Base-by-base conservation (phyloP, 2,329 filamentous ascomycete species). In the Microdochium bolleyi region DNA sequence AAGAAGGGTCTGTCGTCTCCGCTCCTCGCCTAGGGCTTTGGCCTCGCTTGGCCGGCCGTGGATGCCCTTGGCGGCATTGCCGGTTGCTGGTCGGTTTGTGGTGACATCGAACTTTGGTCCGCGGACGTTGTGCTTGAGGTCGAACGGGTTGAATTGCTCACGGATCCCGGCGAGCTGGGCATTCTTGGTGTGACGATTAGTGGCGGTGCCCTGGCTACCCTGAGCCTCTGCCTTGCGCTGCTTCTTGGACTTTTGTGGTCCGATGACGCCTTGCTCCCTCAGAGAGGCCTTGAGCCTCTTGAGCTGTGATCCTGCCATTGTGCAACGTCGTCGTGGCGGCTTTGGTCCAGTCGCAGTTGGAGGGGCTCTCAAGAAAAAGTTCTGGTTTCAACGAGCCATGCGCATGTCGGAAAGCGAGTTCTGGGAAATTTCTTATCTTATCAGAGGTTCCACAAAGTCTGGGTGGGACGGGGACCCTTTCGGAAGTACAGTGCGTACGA, bases 81-180 rank as follows among this genome's bases (percentile, higher is more conserved):
- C 73, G 27, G 70, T 71, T 13, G 73, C 70, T 5, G 80, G 76
- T 54, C 81, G 80, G 57, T 81, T 82, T 51, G 79, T 92, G 0
- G 88, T 91, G 48, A 92, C 86, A 46, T 92, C 85, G 58, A 95
- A 95, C 64, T 97, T 97, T 53, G 84, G 84, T 0, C 85, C 88
- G 55, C 87, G 80, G 1, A 85, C 78, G 41, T 87, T 84, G 54
- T 88, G 83, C 70, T 95, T 95, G 67, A 96, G 82, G 66, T 99
- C 94, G 70, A 99, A 99, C 0, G 94, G 94, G 68, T 99, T 99
- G 80, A 97, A 97, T 60, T 92, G 87, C 64, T 97, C 92, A 65
- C 94, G 87, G 67, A 99, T 96, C 53, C 82, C 83, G 61, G 88
- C 84, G 57, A 99, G 78, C 16, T 91, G 89, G 53, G 84, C 85